Conservation (phyloP, 345 rosid species). For the Syzygium aromaticum region DNA sequence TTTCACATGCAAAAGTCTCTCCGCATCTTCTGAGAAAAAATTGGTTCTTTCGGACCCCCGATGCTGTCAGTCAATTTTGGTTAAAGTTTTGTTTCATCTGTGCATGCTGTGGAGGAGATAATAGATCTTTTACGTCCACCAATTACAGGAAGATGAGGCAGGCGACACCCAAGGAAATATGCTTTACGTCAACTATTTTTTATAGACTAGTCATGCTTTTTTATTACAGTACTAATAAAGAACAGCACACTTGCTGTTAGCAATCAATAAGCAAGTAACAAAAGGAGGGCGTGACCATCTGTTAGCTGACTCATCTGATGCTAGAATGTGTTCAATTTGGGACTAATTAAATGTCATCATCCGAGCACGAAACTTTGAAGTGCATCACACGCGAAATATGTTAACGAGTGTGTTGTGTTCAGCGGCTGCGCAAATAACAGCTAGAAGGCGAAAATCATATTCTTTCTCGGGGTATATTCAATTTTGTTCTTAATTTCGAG, state of each 20-base stretch:
- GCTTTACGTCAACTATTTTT: not conserved
- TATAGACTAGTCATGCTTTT: too few relatives aligned
- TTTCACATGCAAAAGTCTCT: not conserved
- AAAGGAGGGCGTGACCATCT: not conserved
- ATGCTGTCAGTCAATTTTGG: not conserved
- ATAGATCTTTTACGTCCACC: not conserved
- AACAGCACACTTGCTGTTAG: not conserved
- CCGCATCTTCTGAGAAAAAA: not conserved
- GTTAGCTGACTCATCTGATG: not conserved
- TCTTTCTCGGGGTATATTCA: not conserved
- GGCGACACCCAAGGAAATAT: not conserved
- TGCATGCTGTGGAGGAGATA: not conserved
- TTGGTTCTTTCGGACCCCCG: not conserved
- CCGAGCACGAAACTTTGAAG: not conserved
- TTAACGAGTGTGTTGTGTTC: not conserved
- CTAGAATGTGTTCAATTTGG: not conserved
- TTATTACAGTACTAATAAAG: not conserved
- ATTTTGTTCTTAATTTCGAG: not conserved
- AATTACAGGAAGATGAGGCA: not conserved
- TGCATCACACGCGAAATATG: not conserved
- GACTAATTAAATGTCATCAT: not conserved
- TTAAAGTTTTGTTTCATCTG: not conserved
- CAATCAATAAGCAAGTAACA: not conserved
- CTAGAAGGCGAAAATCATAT: not conserved
- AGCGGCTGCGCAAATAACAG: not conserved